Conservation (phyloP, 441 rosid species). For the Eutrema salsugineum region DNA sequence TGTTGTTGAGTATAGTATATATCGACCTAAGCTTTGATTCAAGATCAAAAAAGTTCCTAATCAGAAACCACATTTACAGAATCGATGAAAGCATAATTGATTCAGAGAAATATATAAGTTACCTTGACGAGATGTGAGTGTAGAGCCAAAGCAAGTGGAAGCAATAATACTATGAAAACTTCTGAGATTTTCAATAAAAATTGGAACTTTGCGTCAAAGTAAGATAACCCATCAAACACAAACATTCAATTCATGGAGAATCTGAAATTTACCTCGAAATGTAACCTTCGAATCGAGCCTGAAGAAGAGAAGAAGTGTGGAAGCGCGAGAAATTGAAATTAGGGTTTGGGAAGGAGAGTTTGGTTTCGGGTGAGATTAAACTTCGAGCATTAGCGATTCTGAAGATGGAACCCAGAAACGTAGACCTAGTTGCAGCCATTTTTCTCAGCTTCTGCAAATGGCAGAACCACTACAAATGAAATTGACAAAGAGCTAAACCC, state of each 20-base stretch:
- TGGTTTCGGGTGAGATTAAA: constrained; percentile 44
- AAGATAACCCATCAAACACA: not conserved
- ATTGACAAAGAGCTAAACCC: not conserved
- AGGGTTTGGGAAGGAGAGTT: not conserved
- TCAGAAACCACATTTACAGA: not conserved
- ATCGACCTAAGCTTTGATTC: constrained; percentile 15
- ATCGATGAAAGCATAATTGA: not conserved
- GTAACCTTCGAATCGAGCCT: constrained; percentile 9
- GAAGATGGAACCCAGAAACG: constrained; percentile 31
- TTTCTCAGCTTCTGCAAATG: constrained; percentile 35
- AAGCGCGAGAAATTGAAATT: not conserved
- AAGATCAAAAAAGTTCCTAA: not conserved
- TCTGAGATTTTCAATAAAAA: constrained; percentile 2
- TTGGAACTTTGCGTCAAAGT: not conserved
- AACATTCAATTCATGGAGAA: not conserved
- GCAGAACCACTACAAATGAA: not conserved
- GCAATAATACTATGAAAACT: constrained; percentile 47
- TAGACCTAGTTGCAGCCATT: constrained; percentile 46
- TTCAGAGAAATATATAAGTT: not conserved
- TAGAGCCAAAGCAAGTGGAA: constrained; percentile 41
- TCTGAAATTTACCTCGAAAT: constrained; percentile 22
- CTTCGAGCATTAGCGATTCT: constrained; percentile 38
- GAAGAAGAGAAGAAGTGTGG: constrained; percentile 17
- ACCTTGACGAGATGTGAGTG: constrained; percentile 48
- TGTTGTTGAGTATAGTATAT: constrained; percentile 46